Percentiles rank a stretch among this genome's conserved stretches.
These are phyloP conservation scores for Fusarium clavum DNA, from an alignment of 2,329 filamentous ascomycete species.

Conservation along the genomic window DNA sequence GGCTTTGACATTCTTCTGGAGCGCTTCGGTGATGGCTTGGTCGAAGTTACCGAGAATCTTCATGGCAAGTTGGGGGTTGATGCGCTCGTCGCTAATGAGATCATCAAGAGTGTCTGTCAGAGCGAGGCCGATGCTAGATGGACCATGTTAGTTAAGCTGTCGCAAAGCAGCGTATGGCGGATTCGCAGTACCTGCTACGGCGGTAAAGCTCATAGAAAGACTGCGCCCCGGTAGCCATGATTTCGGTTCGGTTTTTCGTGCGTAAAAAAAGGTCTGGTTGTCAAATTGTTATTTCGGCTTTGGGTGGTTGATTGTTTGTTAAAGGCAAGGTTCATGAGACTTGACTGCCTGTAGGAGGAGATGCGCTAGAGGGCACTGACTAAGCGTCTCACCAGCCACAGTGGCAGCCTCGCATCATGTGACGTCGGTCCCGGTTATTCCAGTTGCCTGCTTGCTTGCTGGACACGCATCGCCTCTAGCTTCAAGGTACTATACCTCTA, in stretches of 20 bases:
- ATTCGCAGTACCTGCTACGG: conserved; percentile 84
- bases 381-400: conserved; percentile 37
- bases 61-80: conserved; percentile 98
- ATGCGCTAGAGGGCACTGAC: conserved; percentile 37
- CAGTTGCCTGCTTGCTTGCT: conserved; percentile 40
- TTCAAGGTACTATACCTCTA: conserved; percentile 42
- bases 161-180: conserved; percentile 49
- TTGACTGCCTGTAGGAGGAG: conserved; percentile 24
- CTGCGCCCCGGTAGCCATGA: conserved; percentile 64
- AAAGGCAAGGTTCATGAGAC: conserved; percentile 31
- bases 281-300: conserved; percentile 5
- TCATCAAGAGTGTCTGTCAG: conserved; percentile 98
- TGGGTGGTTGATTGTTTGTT: conserved; percentile 18
- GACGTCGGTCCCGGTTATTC: conserved; percentile 46
- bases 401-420: conserved; percentile 51
- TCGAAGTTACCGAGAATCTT: conserved; percentile 98
- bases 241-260: conserved; percentile 17
- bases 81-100: conserved; percentile 91
- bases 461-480: conserved; percentile 44
- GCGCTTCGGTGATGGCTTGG: conserved; percentile 87
- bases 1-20: conserved; percentile 92
- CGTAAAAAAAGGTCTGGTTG: not conserved
- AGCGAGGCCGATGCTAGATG: conserved; percentile 84
- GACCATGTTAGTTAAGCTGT: conserved; percentile 43
- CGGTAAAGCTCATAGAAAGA: conserved; percentile 95